A percentile compares a stretch with the other conserved stretches of the same genome.
Evolutionary conservation across 768 basidiomycete species (phyloP).

Genomic region (Termitomyces heimii): DNA sequence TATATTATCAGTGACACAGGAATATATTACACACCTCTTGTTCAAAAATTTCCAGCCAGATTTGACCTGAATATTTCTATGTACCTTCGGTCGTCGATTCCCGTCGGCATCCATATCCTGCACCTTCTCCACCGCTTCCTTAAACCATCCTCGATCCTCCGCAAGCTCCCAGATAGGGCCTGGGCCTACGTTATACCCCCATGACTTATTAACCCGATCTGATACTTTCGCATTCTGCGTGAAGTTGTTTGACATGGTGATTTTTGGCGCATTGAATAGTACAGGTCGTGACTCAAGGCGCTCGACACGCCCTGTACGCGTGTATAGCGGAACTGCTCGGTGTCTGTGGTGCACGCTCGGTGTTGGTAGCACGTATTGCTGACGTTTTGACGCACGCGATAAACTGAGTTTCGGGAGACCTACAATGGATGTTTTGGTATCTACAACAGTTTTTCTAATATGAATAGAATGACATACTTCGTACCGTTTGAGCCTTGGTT

Average conservation of each 20-base stretch:
- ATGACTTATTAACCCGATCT: conserved; percentile 60
- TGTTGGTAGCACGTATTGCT: conserved; percentile 55
- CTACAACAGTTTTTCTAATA: conserved; percentile 3
- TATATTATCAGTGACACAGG: background rate
- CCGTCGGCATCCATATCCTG: conserved; percentile 37
- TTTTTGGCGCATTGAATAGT: conserved; percentile 39
- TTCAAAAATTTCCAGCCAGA: conserved; percentile 40
- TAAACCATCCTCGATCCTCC: conserved; percentile 77
- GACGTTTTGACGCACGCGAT: conserved; percentile 34
- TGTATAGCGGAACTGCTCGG: conserved; percentile 56
- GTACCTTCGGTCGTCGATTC: conserved; percentile 54
- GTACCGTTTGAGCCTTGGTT: conserved; percentile 22
- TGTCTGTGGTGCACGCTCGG: conserved; percentile 73
- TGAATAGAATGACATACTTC: conserved; percentile 16
- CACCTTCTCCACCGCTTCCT: conserved; percentile 41
- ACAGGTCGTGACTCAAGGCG: conserved; percentile 46
- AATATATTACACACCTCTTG: conserved; percentile 36
- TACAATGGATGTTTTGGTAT: conserved; percentile 1
- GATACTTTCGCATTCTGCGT: conserved; percentile 40
- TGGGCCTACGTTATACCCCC: conserved; percentile 68
- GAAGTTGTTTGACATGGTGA: conserved; percentile 50
- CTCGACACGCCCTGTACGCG: conserved; percentile 47
- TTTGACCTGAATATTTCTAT: conserved; percentile 36
- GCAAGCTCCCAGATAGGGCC: conserved; percentile 77
- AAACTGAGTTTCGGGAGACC: conserved; percentile 19